A percentile compares a stretch with the other conserved stretches of the same genome.
Evolutionary conservation across 805 yeast species (phyloP).

Genomic region (Kodamaea lidongshanica): DNA sequence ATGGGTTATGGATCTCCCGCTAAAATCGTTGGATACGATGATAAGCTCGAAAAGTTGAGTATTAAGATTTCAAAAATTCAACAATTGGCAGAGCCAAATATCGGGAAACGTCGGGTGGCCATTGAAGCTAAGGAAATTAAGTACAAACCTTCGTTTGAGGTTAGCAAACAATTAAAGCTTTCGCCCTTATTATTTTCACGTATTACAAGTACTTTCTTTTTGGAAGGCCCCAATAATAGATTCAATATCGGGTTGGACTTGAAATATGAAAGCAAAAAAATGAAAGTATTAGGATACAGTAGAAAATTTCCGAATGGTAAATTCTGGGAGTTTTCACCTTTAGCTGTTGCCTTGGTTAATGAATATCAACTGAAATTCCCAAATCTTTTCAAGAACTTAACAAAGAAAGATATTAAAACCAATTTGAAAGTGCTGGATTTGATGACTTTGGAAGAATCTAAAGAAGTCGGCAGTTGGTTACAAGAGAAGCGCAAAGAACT

Average conservation of each 20-base stretch:
- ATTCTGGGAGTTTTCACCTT: slow-evolving; percentile 75
- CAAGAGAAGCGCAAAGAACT: slow-evolving; percentile 44
- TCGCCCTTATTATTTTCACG: slow-evolving; percentile 65
- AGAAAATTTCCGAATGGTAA: slow-evolving; percentile 49
- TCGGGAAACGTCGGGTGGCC: slow-evolving; percentile 56
- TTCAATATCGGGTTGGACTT: slow-evolving; percentile 75
- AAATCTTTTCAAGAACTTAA: slow-evolving; percentile 43
- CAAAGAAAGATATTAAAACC: slow-evolving; percentile 17
- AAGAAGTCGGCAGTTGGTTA: slow-evolving; percentile 41
- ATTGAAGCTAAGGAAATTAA: slow-evolving; percentile 50
- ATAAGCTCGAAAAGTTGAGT: slow-evolving; percentile 37
- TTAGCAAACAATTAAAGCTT: slow-evolving; percentile 51
- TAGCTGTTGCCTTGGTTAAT: slow-evolving; percentile 60
- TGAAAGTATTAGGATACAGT: slow-evolving; percentile 85
- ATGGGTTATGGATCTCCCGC: slow-evolving; percentile 84
- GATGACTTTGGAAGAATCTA: slow-evolving; percentile 38
- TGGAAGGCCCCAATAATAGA: slow-evolving; percentile 43
- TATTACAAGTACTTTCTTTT: slow-evolving; percentile 66
- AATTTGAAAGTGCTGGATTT: slow-evolving; percentile 36
- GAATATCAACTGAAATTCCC: slow-evolving; percentile 62
- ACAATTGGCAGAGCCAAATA: slow-evolving; percentile 48
- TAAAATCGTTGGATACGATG: slow-evolving; percentile 53
- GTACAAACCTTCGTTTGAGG: slow-evolving; percentile 62
- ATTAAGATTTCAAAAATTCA: slow-evolving; percentile 41
- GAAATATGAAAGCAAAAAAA: slow-evolving; percentile 72